phyloP scores from a whole-genome alignment of 106 monocot species.

The Platanthera zijinensis region DNA sequence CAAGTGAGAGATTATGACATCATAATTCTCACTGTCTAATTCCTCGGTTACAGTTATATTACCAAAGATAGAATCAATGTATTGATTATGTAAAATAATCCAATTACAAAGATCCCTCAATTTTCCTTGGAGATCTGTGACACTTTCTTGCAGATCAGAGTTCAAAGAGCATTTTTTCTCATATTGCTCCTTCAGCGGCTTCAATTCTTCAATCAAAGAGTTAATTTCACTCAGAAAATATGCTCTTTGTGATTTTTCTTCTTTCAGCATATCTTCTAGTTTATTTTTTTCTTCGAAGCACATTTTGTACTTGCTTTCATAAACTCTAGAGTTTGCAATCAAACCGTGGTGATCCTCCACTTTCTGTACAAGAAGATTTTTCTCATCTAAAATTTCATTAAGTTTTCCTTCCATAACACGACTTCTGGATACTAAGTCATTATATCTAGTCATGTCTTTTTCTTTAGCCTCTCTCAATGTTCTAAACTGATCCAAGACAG shows the following conservation, averaged over 20 bases:
- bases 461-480: slow-evolving; percentile 38
- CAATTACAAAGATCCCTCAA: slow-evolving; percentile 25
- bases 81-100: slow-evolving; percentile 22
- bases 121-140: slow-evolving; percentile 31
- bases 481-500: slow-evolving; percentile 32
- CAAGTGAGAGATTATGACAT: slow-evolving; percentile 30
- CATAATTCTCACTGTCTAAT: slow-evolving; percentile 25
- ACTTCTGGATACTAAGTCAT: slow-evolving; percentile 45
- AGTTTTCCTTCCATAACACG: slow-evolving; percentile 51
- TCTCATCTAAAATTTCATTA: slow-evolving; percentile 40
- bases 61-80: slow-evolving; percentile 22
- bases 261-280: slow-evolving; percentile 40
- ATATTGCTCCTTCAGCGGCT: slow-evolving; percentile 40
- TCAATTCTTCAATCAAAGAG: slow-evolving; percentile 26
- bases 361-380: slow-evolving; percentile 36
- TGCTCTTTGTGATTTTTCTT: slow-evolving; percentile 44
- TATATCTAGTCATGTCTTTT: slow-evolving; percentile 36
- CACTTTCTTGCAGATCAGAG: slow-evolving; percentile 31
- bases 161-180: slow-evolving; percentile 24
- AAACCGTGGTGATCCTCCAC: slow-evolving; percentile 38
- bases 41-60: slow-evolving; percentile 19
- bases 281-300: slow-evolving; percentile 46
- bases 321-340: slow-evolving; percentile 19
- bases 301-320: slow-evolving; percentile 34
- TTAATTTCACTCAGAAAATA: slow-evolving; percentile 32